Evolutionary conservation across 2,329 filamentous ascomycete species (phyloP).

Genomic region (Neonectria punicea): DNA sequence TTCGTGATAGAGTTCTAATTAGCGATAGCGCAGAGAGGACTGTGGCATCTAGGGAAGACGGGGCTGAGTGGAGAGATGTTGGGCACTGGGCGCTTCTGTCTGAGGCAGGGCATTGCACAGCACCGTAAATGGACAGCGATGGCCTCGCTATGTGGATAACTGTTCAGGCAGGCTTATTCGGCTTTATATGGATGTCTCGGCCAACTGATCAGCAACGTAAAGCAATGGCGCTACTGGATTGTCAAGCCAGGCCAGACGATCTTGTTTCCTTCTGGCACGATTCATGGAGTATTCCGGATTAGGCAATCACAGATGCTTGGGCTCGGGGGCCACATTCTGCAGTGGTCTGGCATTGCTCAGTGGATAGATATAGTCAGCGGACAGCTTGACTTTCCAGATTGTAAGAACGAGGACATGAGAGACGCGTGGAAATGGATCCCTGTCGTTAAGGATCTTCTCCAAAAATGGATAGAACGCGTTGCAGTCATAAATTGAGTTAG

Average conservation of each 20-base stretch:
- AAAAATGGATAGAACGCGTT: neutral
- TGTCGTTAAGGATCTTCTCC: constrained; percentile 1
- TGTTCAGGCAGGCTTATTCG: constrained; percentile 35
- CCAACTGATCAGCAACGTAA: constrained; percentile 38
- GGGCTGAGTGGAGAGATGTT: constrained; percentile 48
- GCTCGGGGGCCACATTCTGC: constrained; percentile 47
- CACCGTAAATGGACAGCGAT: constrained; percentile 49
- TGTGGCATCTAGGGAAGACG: constrained; percentile 40
- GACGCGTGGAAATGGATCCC: neutral
- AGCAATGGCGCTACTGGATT: constrained; percentile 46
- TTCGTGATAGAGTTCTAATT: neutral
- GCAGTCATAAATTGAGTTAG: neutral
- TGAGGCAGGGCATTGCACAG: constrained; percentile 48
- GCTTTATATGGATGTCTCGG: constrained; percentile 47
- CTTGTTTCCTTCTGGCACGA: constrained; percentile 48
- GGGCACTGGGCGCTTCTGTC: constrained; percentile 47
- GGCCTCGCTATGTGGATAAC: constrained; percentile 50
- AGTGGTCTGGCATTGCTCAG: constrained; percentile 46
- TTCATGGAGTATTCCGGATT: constrained; percentile 49
- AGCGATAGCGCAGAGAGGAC: constrained; percentile 17
- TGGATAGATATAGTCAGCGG: constrained; percentile 41
- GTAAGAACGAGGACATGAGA: constrained; percentile 1
- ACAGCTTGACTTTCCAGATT: constrained; percentile 1
- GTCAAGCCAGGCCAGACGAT: constrained; percentile 49
- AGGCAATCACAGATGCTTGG: constrained; percentile 44